Base-by-base conservation (phyloP, 116 monocot species). In the Cymodocea nodosa region DNA sequence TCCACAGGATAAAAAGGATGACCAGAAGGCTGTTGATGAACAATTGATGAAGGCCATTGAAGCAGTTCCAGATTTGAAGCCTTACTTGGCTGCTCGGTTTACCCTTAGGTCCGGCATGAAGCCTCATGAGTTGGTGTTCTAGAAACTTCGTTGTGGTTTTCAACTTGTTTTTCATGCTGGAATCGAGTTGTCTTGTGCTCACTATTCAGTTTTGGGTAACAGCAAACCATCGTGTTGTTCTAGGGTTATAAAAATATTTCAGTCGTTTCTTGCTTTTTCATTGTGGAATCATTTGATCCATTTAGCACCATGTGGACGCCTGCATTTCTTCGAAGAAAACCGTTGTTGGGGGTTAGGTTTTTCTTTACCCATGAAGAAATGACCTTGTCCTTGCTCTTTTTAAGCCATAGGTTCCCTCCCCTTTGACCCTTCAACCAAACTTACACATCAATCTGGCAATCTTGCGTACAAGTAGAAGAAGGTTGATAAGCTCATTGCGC, bases 41-140 rank as follows among this genome's bases (percentile, higher is more conserved):
- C 52, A 62, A 22, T 68, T 84, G 74, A 68, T 80, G 7, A 80
- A 80, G 71, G 77, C 77, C 19, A 80, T 84, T 35, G 80, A 84
- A 37, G 70, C 69, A 23, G 84, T 80, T 10, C 69, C 75, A 0
- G 77, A 80, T n/a, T 66, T 84, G 64, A 84, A 58, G 69, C 24
- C 75, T 2, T 84, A 84, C 37, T 24, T 84, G 14, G 76, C 50
- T 63, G 74, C 84, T 6, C 68, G 84, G 25, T 80, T 84, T 35
- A 70, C 77, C 13, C 78, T 84, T 18, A 74, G 80, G 72, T 68
- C 77, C 0, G 84, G 84, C 15, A 75, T 75, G 69, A 84, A 84
- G n/a, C 84, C 84, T 1, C 84, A 84, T 63, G 84, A 84, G 58
- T 68, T 84, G 36, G 70, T 70, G n/a, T 84, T 84, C 65, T 84